Percentiles rank a stretch among this genome's conserved stretches.
Evolutionary conservation across 2,329 filamentous ascomycete genomes (phyloP).

Genomic region (Zasmidium cellare): DNA sequence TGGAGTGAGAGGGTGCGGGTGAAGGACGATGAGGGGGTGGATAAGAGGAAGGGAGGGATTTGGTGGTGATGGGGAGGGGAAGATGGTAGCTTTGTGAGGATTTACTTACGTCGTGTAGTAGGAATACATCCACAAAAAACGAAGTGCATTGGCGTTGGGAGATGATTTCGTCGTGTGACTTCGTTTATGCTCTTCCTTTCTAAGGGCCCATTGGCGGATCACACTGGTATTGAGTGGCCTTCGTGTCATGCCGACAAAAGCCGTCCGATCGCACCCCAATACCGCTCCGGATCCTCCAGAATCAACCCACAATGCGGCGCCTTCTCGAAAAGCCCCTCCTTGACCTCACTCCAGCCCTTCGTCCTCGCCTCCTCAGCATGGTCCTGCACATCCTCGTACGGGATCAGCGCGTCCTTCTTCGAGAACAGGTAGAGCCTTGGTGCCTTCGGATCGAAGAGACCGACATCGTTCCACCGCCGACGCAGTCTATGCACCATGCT

Average conservation of each 20-base stretch:
- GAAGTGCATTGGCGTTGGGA: no score
- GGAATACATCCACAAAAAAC: no score
- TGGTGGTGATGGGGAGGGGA: no score
- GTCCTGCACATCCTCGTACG: slow-evolving; percentile 56
- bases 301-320: slow-evolving; percentile 64
- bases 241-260: background rate
- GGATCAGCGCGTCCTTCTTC: slow-evolving; percentile 58
- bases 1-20: slow-evolving; percentile 1
- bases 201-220: no score
- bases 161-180: no score
- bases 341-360: slow-evolving; percentile 51
- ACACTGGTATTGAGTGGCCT: no score
- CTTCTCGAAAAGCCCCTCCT: slow-evolving; percentile 56
- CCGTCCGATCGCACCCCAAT: slow-evolving; percentile 50
- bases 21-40: background rate
- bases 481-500: slow-evolving; percentile 10
- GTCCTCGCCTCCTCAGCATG: slow-evolving; percentile 52
- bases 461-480: slow-evolving; percentile 13
- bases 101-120: no score
- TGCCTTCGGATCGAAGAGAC: slow-evolving; percentile 8
- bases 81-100: no score
- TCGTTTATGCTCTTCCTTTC: no score
- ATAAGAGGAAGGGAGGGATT: no score
- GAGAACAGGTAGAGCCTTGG: slow-evolving; percentile 61
- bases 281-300: slow-evolving; percentile 55